A percentile compares a stretch with the other conserved stretches of the same genome.
These are phyloP conservation scores for Erythrophleum ivorense DNA, from an alignment of 331 rosid genomes.

Conservation along the genomic window DNA sequence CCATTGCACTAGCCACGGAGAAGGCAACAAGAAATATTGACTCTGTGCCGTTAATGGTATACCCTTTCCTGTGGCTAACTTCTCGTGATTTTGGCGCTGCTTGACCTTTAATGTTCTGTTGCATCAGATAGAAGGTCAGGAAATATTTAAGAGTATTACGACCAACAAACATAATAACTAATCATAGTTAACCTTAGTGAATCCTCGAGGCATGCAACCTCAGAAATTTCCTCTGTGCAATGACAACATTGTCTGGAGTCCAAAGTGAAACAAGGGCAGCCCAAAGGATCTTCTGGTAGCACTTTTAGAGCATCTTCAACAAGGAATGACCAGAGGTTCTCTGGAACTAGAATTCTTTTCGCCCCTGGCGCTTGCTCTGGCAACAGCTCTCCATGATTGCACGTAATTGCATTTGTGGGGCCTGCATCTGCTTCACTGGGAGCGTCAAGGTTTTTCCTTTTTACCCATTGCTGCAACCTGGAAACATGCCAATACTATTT, in stretches of 20 bases:
- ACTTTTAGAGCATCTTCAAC: conserved; percentile 60
- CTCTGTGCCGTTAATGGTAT: conserved; percentile 52
- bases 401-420: conserved; percentile 60
- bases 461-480: conserved; percentile 78
- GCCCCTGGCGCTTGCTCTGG: conserved; percentile 76
- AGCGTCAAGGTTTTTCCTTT: conserved; percentile 72
- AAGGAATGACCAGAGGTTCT: conserved; percentile 63
- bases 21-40: conserved; percentile 68
- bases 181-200: conserved; percentile 52
- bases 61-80: conserved; percentile 55
- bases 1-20: conserved; percentile 66
- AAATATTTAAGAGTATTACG: conserved; percentile 22
- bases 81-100: conserved; percentile 75
- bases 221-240: conserved; percentile 68
- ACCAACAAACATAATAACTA: background rate
- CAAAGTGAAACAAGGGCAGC: conserved; percentile 51
- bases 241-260: conserved; percentile 61
- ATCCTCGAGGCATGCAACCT: conserved; percentile 73
- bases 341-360: conserved; percentile 68
- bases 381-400: conserved; percentile 70
- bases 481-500: background rate
- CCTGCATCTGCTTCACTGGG: conserved; percentile 75
- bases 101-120: conserved; percentile 62
- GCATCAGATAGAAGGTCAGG: conserved; percentile 35
- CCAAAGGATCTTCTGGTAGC: conserved; percentile 55